Base-by-base conservation (phyloP, 192 early-diverging fungal species). In the Linderina pennispora region DNA sequence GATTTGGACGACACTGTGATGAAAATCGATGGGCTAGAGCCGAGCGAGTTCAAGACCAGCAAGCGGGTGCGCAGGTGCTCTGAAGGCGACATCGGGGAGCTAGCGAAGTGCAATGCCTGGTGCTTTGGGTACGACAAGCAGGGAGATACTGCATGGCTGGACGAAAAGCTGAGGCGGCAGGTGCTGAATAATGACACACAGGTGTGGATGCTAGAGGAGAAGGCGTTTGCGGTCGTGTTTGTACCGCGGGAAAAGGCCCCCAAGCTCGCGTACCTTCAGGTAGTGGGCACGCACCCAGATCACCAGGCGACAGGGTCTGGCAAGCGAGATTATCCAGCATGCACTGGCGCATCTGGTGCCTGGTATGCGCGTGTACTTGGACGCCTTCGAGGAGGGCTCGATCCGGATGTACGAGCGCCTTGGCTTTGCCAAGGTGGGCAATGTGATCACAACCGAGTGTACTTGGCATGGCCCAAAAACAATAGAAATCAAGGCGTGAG, bases 81-180 rank as follows among this genome's bases (percentile, higher is more conserved):
- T 8, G 40, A 10, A 1, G 5, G 11, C 2, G 43, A 46, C 1
- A 4, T 51, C 2, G 40, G 11, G 3, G 15, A 3, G 14, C 44
- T 64, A 15, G 44, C 33, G 0, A 23, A 23, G 0, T 64, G 62
- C 43, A 53, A 56, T 21, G 39, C 48, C 13, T 17, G 40, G 11
- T 15, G 48, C 23, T 64, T 64, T 25, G 50, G 45, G 0, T 64
- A 64, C 31, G 36, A 40, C 21, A 37, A 35, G 2, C 5, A 5
- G 1, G 39, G 44, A 10, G 34, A 48, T n/a, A 32, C 41, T 3
- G 40, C 9, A 21, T 64, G 62, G 62, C 36, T 64, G 2, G 20
- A 15, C 8, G 44, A 38, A 2, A 64, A 64, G 49, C 49, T 64
- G 1, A n/a, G 6, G 4, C 39, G 62, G 2, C 53, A 56, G 38